Evolutionary conservation across 305 asterid species (phyloP), one percentile per base, ranked within the genome.

Genomic region (Petunia hybrid): DNA sequence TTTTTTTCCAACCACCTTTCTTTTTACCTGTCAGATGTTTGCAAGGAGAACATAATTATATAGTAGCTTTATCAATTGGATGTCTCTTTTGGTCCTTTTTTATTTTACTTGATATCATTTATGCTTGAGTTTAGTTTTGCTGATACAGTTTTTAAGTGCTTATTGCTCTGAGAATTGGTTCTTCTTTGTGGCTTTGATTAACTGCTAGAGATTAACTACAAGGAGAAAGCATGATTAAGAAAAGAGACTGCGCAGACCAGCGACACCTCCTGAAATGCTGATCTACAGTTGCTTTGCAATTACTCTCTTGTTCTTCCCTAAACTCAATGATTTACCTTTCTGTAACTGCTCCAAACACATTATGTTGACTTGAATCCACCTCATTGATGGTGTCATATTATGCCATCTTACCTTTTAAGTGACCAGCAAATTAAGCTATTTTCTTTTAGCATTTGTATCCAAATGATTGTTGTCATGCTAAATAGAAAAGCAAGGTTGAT

Each of bases 261-360:
- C 2, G 22, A 45, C 55, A 0, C 7, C 75, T 22, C 55, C 39
- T 14, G 55, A n/a, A 68, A 68, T 40, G 39, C 42, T n/a, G 7
- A 8, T 68, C 39, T 8, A 42, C 38, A 7, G 14, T 42, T n/a
- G 9, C 9, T 69, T 69, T 8, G 16, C 41, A 8, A 22, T 68
- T 39, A 68, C 76, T 43, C 43, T 45, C 39, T 68, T 68, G 76
- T n/a, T 42, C 4, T 68, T 68, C 22, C 56, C 56, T 68, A 48
- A 67, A 42, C 10, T 68, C 40, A 68, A 68, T 42, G 45, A 68
- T 42, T 68, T 68, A 42, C 40, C 1, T 14, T 56, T 53, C 57
- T 68, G 56, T n/a, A 68, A 68, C 56, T 68, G 76, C 56, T 68
- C n/a, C 8, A 42, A 68, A 43, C 56, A 68, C 56, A 42, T 68